Evolutionary conservation across 1,139 yeast species (phyloP).

Genomic region (Yarrowia galli): DNA sequence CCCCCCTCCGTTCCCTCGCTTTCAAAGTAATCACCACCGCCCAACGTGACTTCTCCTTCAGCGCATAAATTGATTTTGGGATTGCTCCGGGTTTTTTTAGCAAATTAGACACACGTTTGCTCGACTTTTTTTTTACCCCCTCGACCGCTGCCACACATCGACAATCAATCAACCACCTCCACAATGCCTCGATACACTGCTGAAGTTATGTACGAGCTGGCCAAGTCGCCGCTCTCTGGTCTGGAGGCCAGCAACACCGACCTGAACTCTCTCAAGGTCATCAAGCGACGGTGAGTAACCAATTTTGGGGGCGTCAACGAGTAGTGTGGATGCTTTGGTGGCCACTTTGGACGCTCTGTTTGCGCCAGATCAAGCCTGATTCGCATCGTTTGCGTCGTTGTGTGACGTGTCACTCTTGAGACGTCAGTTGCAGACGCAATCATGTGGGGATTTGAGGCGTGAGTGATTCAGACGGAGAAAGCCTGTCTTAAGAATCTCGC

Average conservation of each 20-base stretch:
- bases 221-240: slow-evolving; percentile 39
- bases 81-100: slow-evolving; percentile 24
- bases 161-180: neutral
- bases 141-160: neutral
- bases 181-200: slow-evolving; percentile 39
- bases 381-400: neutral
- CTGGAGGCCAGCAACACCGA: slow-evolving; percentile 38
- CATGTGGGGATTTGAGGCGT: neutral
- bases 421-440: neutral
- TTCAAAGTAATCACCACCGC: neutral
- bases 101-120: slow-evolving; percentile 27
- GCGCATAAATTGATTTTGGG: slow-evolving; percentile 20
- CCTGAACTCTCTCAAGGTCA: slow-evolving; percentile 24
- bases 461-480: too few species aligned
- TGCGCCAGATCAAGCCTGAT: neutral
- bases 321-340: too few species aligned
- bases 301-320: too few species aligned
- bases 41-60: slow-evolving; percentile 26
- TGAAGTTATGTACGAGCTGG: slow-evolving; percentile 38
- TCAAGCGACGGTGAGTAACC: slow-evolving; percentile 37
- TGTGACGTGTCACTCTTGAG: slow-evolving; percentile 1
- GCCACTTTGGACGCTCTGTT: neutral
- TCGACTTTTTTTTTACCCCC: slow-evolving; percentile 25
- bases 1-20: neutral
- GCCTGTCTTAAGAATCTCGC: neutral